Evolutionary conservation across 2,329 filamentous ascomycete species (phyloP).

Genomic region (Magnaporthales sp.): DNA sequence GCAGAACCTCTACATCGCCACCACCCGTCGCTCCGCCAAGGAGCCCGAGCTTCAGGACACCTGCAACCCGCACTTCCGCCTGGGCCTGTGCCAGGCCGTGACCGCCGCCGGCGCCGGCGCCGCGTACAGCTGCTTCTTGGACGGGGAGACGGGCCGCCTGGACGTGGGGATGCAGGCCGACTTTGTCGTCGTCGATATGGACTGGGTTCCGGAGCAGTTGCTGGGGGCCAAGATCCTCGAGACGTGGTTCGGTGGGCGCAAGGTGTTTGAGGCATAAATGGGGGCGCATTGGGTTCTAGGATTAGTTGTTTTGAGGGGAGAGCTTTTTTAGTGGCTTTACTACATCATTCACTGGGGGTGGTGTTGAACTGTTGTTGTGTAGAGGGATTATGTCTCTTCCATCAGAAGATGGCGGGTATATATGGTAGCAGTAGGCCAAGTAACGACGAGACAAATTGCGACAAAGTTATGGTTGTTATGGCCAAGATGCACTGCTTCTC

Average conservation of each 20-base stretch:
- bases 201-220: conserved; percentile 36
- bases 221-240: conserved; percentile 35
- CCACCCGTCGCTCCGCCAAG: conserved; percentile 45
- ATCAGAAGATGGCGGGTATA: too few species aligned
- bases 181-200: conserved; percentile 45
- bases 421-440: too few species aligned
- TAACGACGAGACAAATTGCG: too few species aligned
- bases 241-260: conserved; percentile 44
- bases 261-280: conserved; percentile 21
- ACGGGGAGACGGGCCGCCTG: conserved; percentile 43
- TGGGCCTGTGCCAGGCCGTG: conserved; percentile 44
- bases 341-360: background rate
- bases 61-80: conserved; percentile 43
- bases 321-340: background rate
- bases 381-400: too few species aligned
- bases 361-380: background rate
- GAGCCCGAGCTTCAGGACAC: conserved; percentile 31
- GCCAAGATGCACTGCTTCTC: too few species aligned
- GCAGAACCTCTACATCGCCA: conserved; percentile 49
- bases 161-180: conserved; percentile 46
- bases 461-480: too few species aligned
- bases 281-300: background rate
- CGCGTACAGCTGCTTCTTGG: conserved; percentile 50
- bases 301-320: background rate
- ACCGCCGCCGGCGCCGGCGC: conserved; percentile 44